phyloP scores from a whole-genome alignment of 1,284 basidiomycete genomes.

The Ceratorhiza oryzae-sativae region DNA sequence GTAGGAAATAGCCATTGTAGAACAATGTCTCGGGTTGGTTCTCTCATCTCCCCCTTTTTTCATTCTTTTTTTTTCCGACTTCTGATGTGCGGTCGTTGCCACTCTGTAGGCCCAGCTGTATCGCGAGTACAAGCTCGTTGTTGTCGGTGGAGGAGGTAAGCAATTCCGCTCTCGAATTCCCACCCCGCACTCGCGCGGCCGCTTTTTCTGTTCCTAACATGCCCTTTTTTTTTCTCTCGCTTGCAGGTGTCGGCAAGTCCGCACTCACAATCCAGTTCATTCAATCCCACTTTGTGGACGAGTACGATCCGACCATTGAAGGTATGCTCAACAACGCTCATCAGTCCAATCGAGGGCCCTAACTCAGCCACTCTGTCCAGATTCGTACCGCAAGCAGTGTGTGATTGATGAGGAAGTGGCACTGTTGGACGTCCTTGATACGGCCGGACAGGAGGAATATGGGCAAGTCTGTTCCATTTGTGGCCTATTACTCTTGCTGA shows the following conservation, averaged over 20 bases:
- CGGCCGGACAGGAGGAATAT: constrained; percentile 99
- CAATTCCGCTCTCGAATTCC: constrained; percentile 42
- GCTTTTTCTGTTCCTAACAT: background rate
- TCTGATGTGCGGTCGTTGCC: background rate
- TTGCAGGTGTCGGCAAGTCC: constrained; percentile 93
- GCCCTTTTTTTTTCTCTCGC: background rate
- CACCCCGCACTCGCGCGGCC: background rate
- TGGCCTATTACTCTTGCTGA: background rate
- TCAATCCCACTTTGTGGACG: constrained; percentile 96
- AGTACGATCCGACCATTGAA: constrained; percentile 98
- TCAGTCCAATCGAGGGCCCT: constrained; percentile 1
- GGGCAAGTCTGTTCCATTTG: constrained; percentile 66
- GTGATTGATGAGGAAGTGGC: constrained; percentile 98
- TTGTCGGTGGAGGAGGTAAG: constrained; percentile 96
- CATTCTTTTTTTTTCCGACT: background rate
- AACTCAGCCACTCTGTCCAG: constrained; percentile 53
- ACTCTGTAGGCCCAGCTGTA: constrained; percentile 83
- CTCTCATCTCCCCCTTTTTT: background rate
- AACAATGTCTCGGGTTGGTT: constrained; percentile 33
- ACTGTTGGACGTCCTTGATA: constrained; percentile 96
- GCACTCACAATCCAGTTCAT: constrained; percentile 98
- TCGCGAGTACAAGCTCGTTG: constrained; percentile 95
- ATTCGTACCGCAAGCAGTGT: constrained; percentile 95
- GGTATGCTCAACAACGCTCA: constrained; percentile 56
- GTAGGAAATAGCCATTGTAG: constrained; percentile 25